Evolutionary conservation across 495 filamentous ascomycete species (phyloP).

Genomic region (Tuber borchii): DNA sequence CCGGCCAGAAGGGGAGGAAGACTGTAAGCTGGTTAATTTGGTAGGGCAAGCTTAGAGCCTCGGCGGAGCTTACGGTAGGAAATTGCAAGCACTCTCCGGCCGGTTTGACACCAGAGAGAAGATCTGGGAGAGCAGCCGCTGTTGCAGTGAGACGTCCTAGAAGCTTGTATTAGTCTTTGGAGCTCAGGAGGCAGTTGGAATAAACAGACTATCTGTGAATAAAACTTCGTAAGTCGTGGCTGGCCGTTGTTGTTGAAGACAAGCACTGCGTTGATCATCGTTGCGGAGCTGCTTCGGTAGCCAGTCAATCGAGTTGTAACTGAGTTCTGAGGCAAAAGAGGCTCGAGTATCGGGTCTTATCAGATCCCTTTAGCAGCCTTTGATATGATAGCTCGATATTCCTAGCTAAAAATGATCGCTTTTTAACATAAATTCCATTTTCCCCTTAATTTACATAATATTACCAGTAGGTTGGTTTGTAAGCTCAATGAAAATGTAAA

Average conservation of each 20-base stretch:
- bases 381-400: no score
- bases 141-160: conserved; percentile 55
- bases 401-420: not conserved
- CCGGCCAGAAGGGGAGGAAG: conserved; percentile 62
- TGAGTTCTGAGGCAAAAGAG: conserved; percentile 8
- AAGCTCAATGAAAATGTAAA: not conserved
- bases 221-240: conserved; percentile 95
- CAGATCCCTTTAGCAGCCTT: conserved; percentile 1
- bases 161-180: conserved; percentile 18
- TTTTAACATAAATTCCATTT: not conserved
- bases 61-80: conserved; percentile 52
- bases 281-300: conserved; percentile 22
- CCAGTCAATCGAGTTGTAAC: not conserved
- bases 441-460: not conserved
- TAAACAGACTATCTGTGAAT: conserved; percentile 78
- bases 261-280: conserved; percentile 97
- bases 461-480: not conserved
- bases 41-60: conserved; percentile 44
- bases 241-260: conserved; percentile 99
- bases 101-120: conserved; percentile 93
- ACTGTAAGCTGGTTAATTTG: conserved; percentile 42
- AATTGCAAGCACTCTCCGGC: conserved; percentile 84
- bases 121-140: conserved; percentile 92
- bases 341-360: conserved; percentile 30
- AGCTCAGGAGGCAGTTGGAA: conserved; percentile 9